Evolutionary conservation across 148 eudicot genomes (phyloP), one percentile per base, ranked within the genome.

Genomic region (Simmondsia chinensis): DNA sequence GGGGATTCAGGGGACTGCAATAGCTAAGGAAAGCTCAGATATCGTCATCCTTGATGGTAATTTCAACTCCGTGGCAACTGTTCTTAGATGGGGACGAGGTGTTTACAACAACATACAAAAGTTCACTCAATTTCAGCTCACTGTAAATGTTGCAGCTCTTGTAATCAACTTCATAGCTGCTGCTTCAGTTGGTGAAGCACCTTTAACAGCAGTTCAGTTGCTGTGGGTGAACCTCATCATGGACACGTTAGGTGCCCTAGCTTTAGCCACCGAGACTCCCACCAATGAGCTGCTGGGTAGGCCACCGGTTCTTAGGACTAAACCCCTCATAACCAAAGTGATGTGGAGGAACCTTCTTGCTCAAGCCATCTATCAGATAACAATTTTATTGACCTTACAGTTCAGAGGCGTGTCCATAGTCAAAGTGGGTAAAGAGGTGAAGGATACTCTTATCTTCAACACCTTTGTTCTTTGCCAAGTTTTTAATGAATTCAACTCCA

Each of bases 1-100:
- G 79, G 83, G 83, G n/a, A 69, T 76, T n/a, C 75, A 76, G 52
- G 75, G 79, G 19, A 72, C 83, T 0, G 78, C 72, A 47, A 75
- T 68, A 6, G 78, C 78, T 2, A 76, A 76, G 41, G 69, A 72
- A 47, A 76, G 82, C 46, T n/a, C n/a, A n/a, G n/a, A n/a, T n/a
- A n/a, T n/a, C n/a, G n/a, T n/a, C n/a, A n/a, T n/a, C n/a, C n/a
- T 69, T 26, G 73, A 77, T 14, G 79, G 73, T 40, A 74, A 72
- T 25, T 72, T 77, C 39, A 57, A 77, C 19, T 56, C 79, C 0
- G 73, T 72, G 17, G 75, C 73, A 5, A 69, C 48, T 0, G 73
- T 72, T 26, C 10, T 77, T 16, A 57, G 54, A 29, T 77, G 79
- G 79, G 83, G 83, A 0, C 46, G 83, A 23, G 68, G 78, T 34